Conservation (phyloP, 306 rosid species). For the Rosa persica region DNA sequence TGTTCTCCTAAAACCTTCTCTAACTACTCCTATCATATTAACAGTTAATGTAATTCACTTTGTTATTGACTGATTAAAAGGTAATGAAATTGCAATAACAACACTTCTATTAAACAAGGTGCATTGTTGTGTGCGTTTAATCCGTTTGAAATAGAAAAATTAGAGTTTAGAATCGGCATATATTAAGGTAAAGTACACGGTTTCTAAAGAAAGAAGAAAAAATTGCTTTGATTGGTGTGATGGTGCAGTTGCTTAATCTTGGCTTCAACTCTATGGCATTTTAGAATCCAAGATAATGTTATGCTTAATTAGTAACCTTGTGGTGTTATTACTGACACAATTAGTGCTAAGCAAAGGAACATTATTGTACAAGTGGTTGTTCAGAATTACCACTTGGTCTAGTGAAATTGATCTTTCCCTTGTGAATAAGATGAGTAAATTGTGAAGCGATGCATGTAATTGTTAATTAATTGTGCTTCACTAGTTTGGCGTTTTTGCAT, state of each 20-base stretch:
- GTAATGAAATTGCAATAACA: neutral
- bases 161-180: no score
- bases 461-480: no score
- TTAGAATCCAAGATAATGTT: neutral
- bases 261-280: neutral
- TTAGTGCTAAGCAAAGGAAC: neutral
- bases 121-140: neutral
- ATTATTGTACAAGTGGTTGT: neutral
- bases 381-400: no score
- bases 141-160: neutral
- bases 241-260: neutral
- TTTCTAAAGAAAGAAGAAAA: neutral
- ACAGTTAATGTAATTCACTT: no score
- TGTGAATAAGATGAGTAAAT: no score
- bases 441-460: no score
- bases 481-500: no score
- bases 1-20: no score
- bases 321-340: neutral
- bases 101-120: no score
- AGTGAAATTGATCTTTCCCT: no score
- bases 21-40: no score
- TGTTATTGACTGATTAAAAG: neutral
- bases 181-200: no score
- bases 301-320: neutral
- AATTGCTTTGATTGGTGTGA: neutral